These are phyloP conservation scores for Leishmania amazonensis DNA, from an alignment of 208 protist species.

Conservation along the genomic window DNA sequence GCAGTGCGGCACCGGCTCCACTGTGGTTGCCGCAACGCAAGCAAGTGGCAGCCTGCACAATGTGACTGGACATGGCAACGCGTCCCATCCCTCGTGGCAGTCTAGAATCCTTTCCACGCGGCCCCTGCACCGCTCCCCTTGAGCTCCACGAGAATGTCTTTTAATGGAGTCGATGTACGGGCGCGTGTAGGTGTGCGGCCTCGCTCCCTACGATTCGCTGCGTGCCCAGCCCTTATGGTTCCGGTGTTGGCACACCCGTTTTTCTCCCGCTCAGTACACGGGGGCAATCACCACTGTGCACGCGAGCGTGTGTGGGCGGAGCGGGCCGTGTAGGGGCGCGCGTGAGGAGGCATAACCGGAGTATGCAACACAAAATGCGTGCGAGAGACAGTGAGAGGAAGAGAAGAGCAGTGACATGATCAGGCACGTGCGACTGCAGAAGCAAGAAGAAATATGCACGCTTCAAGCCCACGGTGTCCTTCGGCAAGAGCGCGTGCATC, in stretches of 20 bases:
- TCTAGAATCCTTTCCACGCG: not conserved
- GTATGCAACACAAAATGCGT: too few relatives aligned
- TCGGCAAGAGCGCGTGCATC: not conserved
- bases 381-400: not conserved
- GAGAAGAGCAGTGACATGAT: not conserved
- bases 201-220: not conserved
- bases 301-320: not conserved
- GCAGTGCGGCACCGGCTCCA: slow-evolving; percentile 48
- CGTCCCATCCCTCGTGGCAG: not conserved
- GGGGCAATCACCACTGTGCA: not conserved
- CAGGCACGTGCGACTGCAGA: too few relatives aligned
- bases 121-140: not conserved
- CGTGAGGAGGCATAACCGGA: not conserved
- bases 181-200: not conserved
- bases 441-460: not conserved
- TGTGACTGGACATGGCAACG: slow-evolving; percentile 7
- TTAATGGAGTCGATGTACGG: not conserved
- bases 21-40: slow-evolving; percentile 63
- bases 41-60: slow-evolving; percentile 51
- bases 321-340: not conserved
- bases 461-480: not conserved
- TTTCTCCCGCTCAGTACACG: not conserved
- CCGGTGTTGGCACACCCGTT: not conserved
- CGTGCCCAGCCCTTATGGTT: not conserved
- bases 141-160: not conserved